phyloP scores from a whole-genome alignment of 495 filamentous ascomycete genomes.

The Penicillium soppii region DNA sequence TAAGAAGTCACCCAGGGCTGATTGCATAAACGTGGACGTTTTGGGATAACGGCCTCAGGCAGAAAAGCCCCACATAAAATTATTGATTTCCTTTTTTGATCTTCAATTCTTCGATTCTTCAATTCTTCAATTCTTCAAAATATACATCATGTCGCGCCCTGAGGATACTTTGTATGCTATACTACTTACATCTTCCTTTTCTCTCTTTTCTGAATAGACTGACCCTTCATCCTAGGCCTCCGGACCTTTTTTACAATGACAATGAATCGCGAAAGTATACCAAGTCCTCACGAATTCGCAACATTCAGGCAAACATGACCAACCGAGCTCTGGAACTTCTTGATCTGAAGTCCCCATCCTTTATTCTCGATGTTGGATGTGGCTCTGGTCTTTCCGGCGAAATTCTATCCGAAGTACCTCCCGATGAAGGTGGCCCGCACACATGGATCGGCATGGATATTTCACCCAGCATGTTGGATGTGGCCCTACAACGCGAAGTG shows the following conservation, averaged over 20 bases:
- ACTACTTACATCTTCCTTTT: background rate
- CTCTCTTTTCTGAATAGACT: background rate
- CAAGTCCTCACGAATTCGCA: constrained; percentile 91
- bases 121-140: background rate
- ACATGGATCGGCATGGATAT: constrained; percentile 96
- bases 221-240: constrained; percentile 56
- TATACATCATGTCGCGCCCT: constrained; percentile 80
- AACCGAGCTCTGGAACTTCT: constrained; percentile 88
- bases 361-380: constrained; percentile 94
- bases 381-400: constrained; percentile 93
- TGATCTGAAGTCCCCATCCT: constrained; percentile 70
- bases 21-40: constrained; percentile 13
- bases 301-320: constrained; percentile 93
- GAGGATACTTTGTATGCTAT: constrained; percentile 80
- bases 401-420: constrained; percentile 69
- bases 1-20: no score
- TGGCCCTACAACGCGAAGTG: constrained; percentile 86
- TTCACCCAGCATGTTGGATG: constrained; percentile 85
- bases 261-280: constrained; percentile 94
- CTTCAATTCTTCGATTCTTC: background rate
- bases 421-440: constrained; percentile 78
- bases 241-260: constrained; percentile 97
- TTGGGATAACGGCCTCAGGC: constrained; percentile 29
- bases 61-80: constrained; percentile 15
- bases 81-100: background rate